Base-by-base conservation (phyloP, 2,329 filamentous ascomycete genomes). In the Mycosphaerelloides madeirae region DNA sequence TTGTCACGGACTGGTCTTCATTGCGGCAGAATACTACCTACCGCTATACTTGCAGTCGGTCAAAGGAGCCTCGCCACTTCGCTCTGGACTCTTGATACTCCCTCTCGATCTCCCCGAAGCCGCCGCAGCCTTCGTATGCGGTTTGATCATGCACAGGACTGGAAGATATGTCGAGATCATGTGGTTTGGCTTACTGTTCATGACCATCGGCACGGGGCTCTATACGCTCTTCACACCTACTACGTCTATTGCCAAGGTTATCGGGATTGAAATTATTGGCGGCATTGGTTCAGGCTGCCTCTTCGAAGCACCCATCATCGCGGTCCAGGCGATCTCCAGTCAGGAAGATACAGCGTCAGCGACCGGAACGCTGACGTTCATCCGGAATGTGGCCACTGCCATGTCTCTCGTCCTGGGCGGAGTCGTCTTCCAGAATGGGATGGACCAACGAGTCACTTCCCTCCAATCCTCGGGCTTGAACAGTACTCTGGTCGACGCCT, bases 21-120 rank as follows among this genome's bases (percentile, higher is more conserved):
- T 85, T 31, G 78, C 75, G 0, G 73, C 73, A 1, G 77, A 80
- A 38, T 89, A 86, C 64, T 89, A 85, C 56, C 69, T 88, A 19
- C 85, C 85, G 0, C 71, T 88, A 0, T 89, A 83, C 65, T 82
- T 87, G 42, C 85, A 90, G 60, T 76, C 80, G 2, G 83, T 83
- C 0, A 74, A 82, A 2, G 74, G 74, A 39, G 78, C 78, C 1
- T 73, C 74, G 0, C 80, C 83, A 0, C 67, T 85, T 28, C 69
- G 70, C n/a, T 85, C 80, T 0, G 74, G 73, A 55, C 53, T 83
- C 0, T 74, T 84, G 11, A 70, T 85, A 2, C 69, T 87, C 0
- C 82, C 84, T 0, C 76, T 82, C 31, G 79, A 64, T 14, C 50
- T 69, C 3, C 61, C 63, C 1, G 70, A 72, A 44, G 71, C 75